Base-by-base conservation (phyloP, 108 stramenopile genomes). In the Phaeodactylum tricornutum region DNA sequence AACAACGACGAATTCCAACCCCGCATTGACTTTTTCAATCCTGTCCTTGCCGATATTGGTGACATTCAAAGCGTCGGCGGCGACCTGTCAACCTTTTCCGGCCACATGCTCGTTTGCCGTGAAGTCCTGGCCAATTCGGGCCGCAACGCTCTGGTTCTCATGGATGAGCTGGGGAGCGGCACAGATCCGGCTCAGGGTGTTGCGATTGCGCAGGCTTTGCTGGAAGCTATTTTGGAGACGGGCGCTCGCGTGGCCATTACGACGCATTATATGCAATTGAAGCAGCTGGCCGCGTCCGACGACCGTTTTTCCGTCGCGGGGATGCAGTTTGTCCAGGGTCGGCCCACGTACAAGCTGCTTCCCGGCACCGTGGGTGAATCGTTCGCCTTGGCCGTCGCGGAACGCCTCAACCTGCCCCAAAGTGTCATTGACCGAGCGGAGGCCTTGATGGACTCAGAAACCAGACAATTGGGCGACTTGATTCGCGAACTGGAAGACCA, bases 121-220 rank as follows among this genome's bases (percentile, higher is more conserved):
- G 82, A 84, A 44, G 82, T 87, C n/a, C 51, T 93, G 11, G 73
- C 66, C 3, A 66, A 75, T 37, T 56, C 79, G 3, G 64, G 64
- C 20, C 41, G 57, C 22, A 77, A 82, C 64, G 77, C 87, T 2
- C 47, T 96, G 29, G 87, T 96, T 6, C 59, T 96, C 7, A 87
- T 95, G 88, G 95, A 96, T 62, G 96, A 97, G 61, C 59, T 92
- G 41, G 96, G 96, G 35, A 66, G 66, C 50, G 96, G 96, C 0
- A 97, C 96, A 0, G 94, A 95, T 64, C 94, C 96, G 23, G 67
- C 61, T 25, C 96, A 97, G 54, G 96, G 96, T 19, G 93, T 86
- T 5, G 96, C 96, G 0, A 80, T 95, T n/a, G 96, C 93, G 6
- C 93, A 92, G 50, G 89, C 96, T 0, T 45, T 94, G 7, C 56